Evolutionary conservation across 495 filamentous ascomycete species (phyloP), one percentile per base, ranked within the genome.

Genomic region (Xylaria grammica): DNA sequence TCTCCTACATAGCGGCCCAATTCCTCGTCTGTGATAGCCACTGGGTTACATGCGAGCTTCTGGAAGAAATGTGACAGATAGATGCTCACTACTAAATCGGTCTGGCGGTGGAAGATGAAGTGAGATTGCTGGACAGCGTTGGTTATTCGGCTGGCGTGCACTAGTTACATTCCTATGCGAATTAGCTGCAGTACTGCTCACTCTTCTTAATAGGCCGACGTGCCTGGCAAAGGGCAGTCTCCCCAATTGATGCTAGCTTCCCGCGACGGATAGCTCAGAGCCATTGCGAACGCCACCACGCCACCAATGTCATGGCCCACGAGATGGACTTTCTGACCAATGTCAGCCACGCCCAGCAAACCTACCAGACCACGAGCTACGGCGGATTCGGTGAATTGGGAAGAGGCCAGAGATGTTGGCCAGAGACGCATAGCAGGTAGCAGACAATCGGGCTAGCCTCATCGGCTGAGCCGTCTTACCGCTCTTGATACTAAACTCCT

Each of bases 271-370:
- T 75, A 73, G 9, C 66, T 74, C 3, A 68, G 60, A 3, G 71
- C 78, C 62, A 79, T 77, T 2, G 77, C 73, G 45, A 74, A 76
- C 0, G 80, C 78, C 46, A 81, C 74, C 75, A 82, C 79, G 27
- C 77, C 79, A 1, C 79, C 79, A 59, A 82, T 81, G 63, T 82
- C 81, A 56, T 84, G 78, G 19, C 80, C 79, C 1, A 81, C 74
- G 2, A 83, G 59, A 45, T 82, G 80, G 8, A 81, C 69, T 22
- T 69, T 70, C 13, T 77, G 67, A 36, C 68, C 70, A 65, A 81
- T 76, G 10, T 61, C 62, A 1, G 79, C 54, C 10, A 38, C 53
- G 36, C 32, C 46, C 13, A 66, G 53, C 17, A 49, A 36, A 5
- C 5, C 6, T 11, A 36, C 34, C 34, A 36, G 34, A 36, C 11